Base-by-base conservation (phyloP, 2,329 filamentous ascomycete species). In the Canariomyces notabilis region DNA sequence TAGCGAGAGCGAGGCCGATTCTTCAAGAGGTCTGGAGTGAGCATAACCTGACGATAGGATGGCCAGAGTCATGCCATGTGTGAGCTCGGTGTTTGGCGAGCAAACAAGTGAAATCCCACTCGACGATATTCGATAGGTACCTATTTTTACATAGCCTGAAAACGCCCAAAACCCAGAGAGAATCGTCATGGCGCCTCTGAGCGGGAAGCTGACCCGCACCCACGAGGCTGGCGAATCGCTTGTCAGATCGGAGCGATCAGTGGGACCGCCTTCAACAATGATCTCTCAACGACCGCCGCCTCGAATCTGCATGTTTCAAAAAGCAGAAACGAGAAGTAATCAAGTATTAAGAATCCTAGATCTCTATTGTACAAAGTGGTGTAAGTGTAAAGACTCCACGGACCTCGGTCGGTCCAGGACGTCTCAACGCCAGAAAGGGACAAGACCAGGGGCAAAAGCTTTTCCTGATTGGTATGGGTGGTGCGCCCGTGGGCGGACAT, bases 381-480 rank as follows among this genome's bases (percentile, higher is more conserved):
- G n/a, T n/a, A n/a, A n/a, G n/a, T n/a, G n/a, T n/a, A n/a, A n/a
- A n/a, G n/a, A 26, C 42, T 22, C 32, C 48, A 47, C 40, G 42
- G 32, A 39, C 45, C 37, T 21, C 40, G 22, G 48, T 21, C 40
- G 22, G 48, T 39, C 44, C 46, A 42, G 46, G 37, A 42, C 26
- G 33, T 22, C 36, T 19, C 46, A 45, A 33, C 18, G 19, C 45
- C 51, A 44, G 44, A 40, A 50, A 37, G 20, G 21, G 38, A 22
- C 45, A 46, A 44, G 19, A n/a, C 41, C 45, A 48, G 46, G 48
- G 35, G 20, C 39, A 37, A n/a, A n/a, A n/a, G n/a, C 23, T 23
- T 42, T 46, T 36, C 46, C 43, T 11, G 19, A 37, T 51, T 38
- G 15, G 32, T 40, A 46, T 46, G 41, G 38, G 40, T 31, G 48